Conservation (phyloP, 2,329 filamentous ascomycete genomes). For the Aspergillus brasiliensis region DNA sequence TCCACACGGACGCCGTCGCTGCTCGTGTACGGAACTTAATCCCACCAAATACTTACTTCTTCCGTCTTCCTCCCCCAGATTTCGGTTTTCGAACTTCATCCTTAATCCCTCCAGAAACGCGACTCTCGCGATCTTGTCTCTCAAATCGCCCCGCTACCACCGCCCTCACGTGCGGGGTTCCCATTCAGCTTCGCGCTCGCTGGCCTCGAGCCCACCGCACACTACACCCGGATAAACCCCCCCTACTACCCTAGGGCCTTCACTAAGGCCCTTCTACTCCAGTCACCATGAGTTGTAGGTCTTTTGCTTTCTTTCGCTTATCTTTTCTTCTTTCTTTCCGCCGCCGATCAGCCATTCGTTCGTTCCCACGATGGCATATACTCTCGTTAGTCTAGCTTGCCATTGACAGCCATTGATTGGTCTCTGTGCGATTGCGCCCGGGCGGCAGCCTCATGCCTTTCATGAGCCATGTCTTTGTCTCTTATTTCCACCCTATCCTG, state of each 20-base stretch:
- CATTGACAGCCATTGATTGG: conserved; percentile 6
- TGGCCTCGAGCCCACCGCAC: conserved; percentile 23
- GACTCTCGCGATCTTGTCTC: neutral
- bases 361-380: conserved; percentile 1
- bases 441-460: neutral
- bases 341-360: neutral
- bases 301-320: neutral
- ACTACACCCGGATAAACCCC: conserved; percentile 6
- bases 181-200: conserved; percentile 16
- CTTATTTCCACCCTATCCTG: neutral
- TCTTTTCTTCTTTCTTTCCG: neutral
- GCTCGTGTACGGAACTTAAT: neutral
- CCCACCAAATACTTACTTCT: neutral
- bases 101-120: neutral
- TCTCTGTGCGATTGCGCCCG: neutral
- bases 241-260: conserved; percentile 5
- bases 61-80: neutral
- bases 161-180: conserved; percentile 28
- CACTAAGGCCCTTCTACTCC: neutral
- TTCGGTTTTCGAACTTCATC: too few relatives aligned
- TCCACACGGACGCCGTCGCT: neutral
- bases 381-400: conserved; percentile 2
- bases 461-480: neutral
- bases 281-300: conserved; percentile 31
- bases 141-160: conserved; percentile 13